These are phyloP conservation scores for Fusarium oxysporum DNA, from an alignment of 2,329 filamentous ascomycete genomes.

Conservation along the genomic window DNA sequence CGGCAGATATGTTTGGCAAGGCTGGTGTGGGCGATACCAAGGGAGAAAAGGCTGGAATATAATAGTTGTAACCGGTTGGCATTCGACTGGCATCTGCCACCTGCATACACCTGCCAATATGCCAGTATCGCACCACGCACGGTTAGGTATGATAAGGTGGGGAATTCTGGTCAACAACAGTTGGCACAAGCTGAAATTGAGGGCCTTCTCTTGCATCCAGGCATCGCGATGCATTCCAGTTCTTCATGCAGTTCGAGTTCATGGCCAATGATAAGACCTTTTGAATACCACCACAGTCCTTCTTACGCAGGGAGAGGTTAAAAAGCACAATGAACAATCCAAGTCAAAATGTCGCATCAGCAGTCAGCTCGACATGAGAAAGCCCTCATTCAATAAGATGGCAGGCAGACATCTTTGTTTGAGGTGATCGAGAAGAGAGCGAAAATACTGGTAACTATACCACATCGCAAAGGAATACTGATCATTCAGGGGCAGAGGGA, in stretches of 20 bases:
- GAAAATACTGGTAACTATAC: constrained; percentile 13
- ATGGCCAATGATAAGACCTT: constrained; percentile 17
- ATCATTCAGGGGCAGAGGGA: not conserved
- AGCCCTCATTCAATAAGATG: not conserved
- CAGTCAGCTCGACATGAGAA: not conserved
- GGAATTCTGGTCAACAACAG: constrained; percentile 27
- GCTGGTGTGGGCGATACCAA: constrained; percentile 34
- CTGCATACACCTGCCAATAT: constrained; percentile 36
- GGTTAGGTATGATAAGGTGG: constrained; percentile 28
- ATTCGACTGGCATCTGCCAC: constrained; percentile 42
- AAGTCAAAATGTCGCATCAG: not conserved
- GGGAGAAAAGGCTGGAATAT: constrained; percentile 38
- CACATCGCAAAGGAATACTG: not conserved
- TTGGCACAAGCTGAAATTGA: constrained; percentile 26
- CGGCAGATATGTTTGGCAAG: constrained; percentile 40
- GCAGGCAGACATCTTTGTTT: not conserved
- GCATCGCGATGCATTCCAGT: constrained; percentile 48
- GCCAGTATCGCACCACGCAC: constrained; percentile 10
- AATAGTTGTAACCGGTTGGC: constrained; percentile 32
- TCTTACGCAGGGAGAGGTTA: constrained; percentile 24
- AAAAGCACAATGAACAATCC: constrained; percentile 2
- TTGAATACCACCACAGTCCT: constrained; percentile 7
- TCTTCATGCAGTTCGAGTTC: constrained; percentile 11
- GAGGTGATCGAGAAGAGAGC: not conserved
- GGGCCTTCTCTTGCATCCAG: constrained; percentile 14